Percentiles rank a stretch among this genome's conserved stretches.
These are phyloP conservation scores for Ilex aquifolium DNA, from an alignment of 257 asterid species.

Conservation along the genomic window DNA sequence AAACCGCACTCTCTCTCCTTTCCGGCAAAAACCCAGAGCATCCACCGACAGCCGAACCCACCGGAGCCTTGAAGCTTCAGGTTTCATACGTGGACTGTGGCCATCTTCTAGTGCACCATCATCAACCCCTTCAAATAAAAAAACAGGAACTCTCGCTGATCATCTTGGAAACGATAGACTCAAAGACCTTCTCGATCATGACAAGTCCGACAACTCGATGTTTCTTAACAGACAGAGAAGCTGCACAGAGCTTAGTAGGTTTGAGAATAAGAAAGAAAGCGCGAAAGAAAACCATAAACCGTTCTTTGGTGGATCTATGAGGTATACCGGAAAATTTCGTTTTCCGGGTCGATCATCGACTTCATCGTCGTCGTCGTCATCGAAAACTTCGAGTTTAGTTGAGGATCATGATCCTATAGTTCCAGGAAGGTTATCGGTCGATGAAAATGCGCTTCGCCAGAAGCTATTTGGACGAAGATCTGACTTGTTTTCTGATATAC, in stretches of 20 bases:
- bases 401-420: conserved; percentile 19
- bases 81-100: conserved; percentile 62
- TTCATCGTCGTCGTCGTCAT: conserved; percentile 11
- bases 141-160: conserved; percentile 34
- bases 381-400: conserved; percentile 16
- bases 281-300: conserved; percentile 48
- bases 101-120: conserved; percentile 38
- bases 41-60: conserved; percentile 29
- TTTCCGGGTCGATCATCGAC: conserved; percentile 31
- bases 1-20: conserved; percentile 25
- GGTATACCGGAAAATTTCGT: conserved; percentile 46
- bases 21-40: conserved; percentile 31
- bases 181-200: conserved; percentile 16
- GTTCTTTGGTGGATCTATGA: conserved; percentile 51
- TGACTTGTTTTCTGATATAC: conserved; percentile 23
- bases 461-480: conserved; percentile 19
- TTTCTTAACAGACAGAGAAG: conserved; percentile 45
- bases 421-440: conserved; percentile 65
- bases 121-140: conserved; percentile 5
- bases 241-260: conserved; percentile 41
- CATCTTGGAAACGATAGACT: conserved; percentile 47
- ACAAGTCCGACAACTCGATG: conserved; percentile 13
- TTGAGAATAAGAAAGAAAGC: conserved; percentile 23
- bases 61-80: conserved; percentile 37
- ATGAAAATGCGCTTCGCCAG: conserved; percentile 40